Base-by-base conservation (phyloP, 306 rosid species). In the Boehmeria nivea region DNA sequence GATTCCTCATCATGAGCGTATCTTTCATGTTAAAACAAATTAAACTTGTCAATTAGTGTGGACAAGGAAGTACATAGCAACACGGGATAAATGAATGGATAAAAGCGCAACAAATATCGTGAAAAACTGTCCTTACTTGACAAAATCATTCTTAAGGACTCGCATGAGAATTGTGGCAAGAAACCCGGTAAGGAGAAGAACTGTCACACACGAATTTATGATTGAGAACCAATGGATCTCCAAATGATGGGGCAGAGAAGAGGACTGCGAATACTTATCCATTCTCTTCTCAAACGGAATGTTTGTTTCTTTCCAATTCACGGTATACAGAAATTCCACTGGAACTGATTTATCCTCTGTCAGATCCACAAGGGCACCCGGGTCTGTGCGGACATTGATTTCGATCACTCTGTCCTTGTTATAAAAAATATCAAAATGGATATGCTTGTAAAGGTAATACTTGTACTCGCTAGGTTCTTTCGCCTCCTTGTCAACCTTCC, bases 181-280 rank as follows among this genome's bases (percentile, higher is more conserved):
- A 54, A 87, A 82, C 56, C 98, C 98, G 2, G 91, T 87, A 52
- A 90, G 76, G 23, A 87, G 88, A 48, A 90, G 88, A 57, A 87
- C 86, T 0, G 95, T 87, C 28, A 84, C 95, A 12, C 98, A 84
- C 0, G 98, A 90, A 50, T 87, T 84, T 18, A 90, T 84, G 53
- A 90, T 87, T 18, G 91, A 86, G 66, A 87, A 90, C 98, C 95
- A 90, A 59, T 85, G 95, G 67, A 85, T 85, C 71, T 89, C 97
- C 76, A 89, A 65, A 69, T 85, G 95, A 70, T 76, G 97, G 13
- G 95, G 87, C 34, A 84, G 64, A 0, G 94, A 84, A 4, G 88
- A 87, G 0, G 94, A 80, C 33, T 68, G 81, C 0, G 86, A 78
- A 46, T 87, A 84, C 76, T 78, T 78, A 27, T 90, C 91, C 98